Evolutionary conservation across 2,329 filamentous ascomycete genomes (phyloP).

Genomic region (Aspergillus tubingensis): DNA sequence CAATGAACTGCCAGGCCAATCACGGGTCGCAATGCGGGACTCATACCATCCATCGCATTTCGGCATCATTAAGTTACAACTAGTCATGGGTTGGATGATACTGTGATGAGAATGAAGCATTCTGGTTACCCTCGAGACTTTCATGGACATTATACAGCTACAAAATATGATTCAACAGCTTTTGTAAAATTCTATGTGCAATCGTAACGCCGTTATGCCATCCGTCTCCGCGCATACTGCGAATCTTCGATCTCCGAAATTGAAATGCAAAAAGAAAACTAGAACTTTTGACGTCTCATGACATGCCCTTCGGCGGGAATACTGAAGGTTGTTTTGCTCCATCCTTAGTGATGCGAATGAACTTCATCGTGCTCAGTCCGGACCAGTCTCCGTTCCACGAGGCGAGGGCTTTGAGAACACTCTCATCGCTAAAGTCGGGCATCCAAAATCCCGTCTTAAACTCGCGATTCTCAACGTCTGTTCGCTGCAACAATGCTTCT

Average conservation of each 20-base stretch:
- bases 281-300: constrained; percentile 35
- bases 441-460: constrained; percentile 78
- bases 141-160: neutral
- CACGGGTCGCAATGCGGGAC: neutral
- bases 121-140: neutral
- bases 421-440: constrained; percentile 71
- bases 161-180: neutral
- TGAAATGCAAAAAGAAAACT: constrained; percentile 15
- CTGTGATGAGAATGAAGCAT: no score
- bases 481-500: constrained; percentile 72
- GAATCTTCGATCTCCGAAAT: constrained; percentile 15
- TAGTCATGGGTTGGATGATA: neutral
- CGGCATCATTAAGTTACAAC: neutral
- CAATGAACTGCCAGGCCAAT: neutral
- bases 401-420: constrained; percentile 66
- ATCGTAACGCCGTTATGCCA: constrained; percentile 28
- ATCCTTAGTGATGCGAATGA: constrained; percentile 69
- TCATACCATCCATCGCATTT: neutral
- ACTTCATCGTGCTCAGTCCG: constrained; percentile 72
- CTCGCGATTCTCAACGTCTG: constrained; percentile 73
- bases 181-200: constrained; percentile 17
- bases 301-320: constrained; percentile 71
- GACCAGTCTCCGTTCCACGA: constrained; percentile 85
- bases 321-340: constrained; percentile 68
- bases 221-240: constrained; percentile 10